Evolutionary conservation across 495 filamentous ascomycete genomes (phyloP), one percentile per base, ranked within the genome.

Genomic region (Sporormia fimetaria): DNA sequence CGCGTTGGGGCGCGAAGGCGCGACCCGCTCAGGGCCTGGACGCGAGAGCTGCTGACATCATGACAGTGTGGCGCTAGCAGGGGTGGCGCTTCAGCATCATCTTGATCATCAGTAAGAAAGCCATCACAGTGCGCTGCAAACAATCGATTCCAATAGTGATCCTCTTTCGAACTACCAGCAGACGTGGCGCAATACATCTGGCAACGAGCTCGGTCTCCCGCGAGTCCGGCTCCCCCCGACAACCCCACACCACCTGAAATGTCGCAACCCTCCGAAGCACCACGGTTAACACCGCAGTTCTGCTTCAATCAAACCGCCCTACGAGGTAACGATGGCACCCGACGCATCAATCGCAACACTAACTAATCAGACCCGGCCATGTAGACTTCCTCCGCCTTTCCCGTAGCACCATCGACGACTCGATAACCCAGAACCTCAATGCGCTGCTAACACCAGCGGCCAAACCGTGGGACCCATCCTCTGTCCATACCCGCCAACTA

Each of bases 331-430:
- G 23, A 50, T 18, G 11, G 16, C 38, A 15, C 6, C n/a, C 30
- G 11, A 34, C 46, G 21, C 11, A 24, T 8, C 41, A 22, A 33
- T 17, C 32, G 15, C 18, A 18, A 37, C 40, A 39, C 36, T 51
- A 39, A 39, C 34, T 48, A 42, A 54, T 29, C 26, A 36, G 30
- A 47, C 30, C 44, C 38, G n/a, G 27, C 33, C 21, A 6, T 37
- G 21, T 52, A 98, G 90, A 94, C 57, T 98, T 98, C 62, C 74
- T 98, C n/a, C 81, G 83, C 15, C 48, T 92, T 42, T 95, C 90
- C 4, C 75, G 90, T 40, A 69, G 73, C 40, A 73, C 82, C 17
- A 82, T 94, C 49, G 90, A 98, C 57, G 90, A 98, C 57, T 82
- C 81, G 11, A 94, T 98, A 51, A 76, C 76, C 1, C 88, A 94